Conservation (phyloP, 192 early-diverging fungal species). For the Backusella tuberculispora region DNA sequence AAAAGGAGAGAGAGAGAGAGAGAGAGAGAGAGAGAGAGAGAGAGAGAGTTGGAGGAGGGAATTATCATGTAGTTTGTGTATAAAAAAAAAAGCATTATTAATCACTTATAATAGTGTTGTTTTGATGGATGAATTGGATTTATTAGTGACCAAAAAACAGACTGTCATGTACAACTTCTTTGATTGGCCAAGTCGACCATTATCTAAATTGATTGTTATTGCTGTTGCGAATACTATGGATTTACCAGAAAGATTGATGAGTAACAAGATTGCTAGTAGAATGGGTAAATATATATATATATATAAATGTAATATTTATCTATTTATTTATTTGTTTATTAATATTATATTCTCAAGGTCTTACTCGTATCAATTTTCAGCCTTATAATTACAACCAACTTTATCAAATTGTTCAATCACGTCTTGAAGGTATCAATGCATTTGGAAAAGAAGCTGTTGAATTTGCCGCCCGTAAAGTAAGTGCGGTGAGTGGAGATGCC, state of each 20-base stretch:
- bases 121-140: slow-evolving; percentile 96
- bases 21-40: no score
- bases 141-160: slow-evolving; percentile 90
- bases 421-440: slow-evolving; percentile 71
- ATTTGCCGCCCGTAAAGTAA: slow-evolving; percentile 94
- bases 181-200: slow-evolving; percentile 89
- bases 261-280: slow-evolving; percentile 88
- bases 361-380: slow-evolving; percentile 91
- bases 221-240: slow-evolving; percentile 99
- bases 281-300: slow-evolving; percentile 79
- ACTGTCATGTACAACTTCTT: slow-evolving; percentile 98
- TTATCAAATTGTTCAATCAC: slow-evolving; percentile 80
- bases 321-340: not conserved
- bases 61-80: no score
- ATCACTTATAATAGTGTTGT: slow-evolving; percentile 66
- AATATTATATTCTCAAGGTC: slow-evolving; percentile 45
- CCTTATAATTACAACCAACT: slow-evolving; percentile 91
- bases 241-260: slow-evolving; percentile 89
- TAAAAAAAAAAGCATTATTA: no score
- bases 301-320: no score
- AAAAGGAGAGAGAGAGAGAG: no score
- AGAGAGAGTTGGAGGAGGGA: no score
- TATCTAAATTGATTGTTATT: slow-evolving; percentile 88
- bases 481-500: slow-evolving; percentile 95
- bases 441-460: slow-evolving; percentile 87